Percentiles rank a stretch among this genome's conserved stretches.
phyloP scores from a whole-genome alignment of 2,329 filamentous ascomycete genomes.

The Claviceps purpurea region DNA sequence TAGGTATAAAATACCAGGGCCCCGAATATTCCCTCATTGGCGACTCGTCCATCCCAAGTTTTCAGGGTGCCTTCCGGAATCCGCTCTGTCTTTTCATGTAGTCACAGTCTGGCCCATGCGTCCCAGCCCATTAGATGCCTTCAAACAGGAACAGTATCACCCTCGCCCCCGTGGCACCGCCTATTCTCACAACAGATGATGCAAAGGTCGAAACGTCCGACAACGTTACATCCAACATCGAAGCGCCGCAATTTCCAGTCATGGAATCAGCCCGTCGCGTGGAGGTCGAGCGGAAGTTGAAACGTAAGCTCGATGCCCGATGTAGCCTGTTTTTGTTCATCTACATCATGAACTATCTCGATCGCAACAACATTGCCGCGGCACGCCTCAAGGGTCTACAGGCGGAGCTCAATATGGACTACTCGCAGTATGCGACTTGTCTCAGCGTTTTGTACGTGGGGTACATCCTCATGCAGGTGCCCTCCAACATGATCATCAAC shows the following conservation, averaged over 20 bases:
- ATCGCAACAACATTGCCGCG: constrained; percentile 55
- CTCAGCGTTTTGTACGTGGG: constrained; percentile 53
- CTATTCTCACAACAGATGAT: background rate
- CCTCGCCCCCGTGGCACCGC: too few relatives aligned
- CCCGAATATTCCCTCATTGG: too few relatives aligned
- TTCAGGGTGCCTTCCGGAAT: too few relatives aligned
- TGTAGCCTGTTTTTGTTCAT: constrained; percentile 59
- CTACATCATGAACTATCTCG: constrained; percentile 62
- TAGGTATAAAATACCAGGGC: too few relatives aligned
- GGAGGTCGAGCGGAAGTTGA: constrained; percentile 48
- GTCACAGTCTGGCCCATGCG: too few relatives aligned
- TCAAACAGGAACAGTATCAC: too few relatives aligned
- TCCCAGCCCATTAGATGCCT: too few relatives aligned
- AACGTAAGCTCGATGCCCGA: constrained; percentile 57
- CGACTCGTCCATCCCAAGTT: too few relatives aligned
- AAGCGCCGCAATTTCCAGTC: background rate
- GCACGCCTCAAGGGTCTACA: constrained; percentile 53
- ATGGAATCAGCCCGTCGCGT: constrained; percentile 35
- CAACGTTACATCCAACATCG: background rate
- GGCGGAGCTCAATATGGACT: constrained; percentile 39
- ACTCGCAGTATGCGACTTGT: constrained; percentile 50
- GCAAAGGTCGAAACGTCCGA: background rate
- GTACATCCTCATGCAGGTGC: constrained; percentile 51
- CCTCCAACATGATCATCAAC: constrained; percentile 45
- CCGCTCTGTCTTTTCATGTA: too few relatives aligned